These are phyloP conservation scores for Apium graveolens DNA, from an alignment of 129 eudicot genomes.

Conservation along the genomic window DNA sequence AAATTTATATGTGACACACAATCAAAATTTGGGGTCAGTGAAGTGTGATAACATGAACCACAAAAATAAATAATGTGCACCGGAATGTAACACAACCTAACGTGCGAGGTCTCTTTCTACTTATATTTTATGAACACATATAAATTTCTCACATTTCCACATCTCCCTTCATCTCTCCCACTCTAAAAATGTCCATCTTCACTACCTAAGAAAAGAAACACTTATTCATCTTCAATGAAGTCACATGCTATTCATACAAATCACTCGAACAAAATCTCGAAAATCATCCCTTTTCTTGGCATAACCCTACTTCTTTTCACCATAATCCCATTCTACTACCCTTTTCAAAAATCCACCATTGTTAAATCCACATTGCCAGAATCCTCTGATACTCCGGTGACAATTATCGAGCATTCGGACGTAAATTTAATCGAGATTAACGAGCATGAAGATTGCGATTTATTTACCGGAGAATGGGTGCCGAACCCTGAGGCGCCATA, in stretches of 20 bases:
- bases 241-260: conserved; percentile 24
- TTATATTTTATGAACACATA: not conserved
- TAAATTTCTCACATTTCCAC: not conserved
- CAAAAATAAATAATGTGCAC: not conserved
- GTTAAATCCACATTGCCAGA: not conserved
- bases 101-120: not conserved
- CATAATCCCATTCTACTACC: conserved; percentile 37
- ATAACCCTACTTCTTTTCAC: conserved; percentile 38
- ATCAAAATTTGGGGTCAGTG: not conserved
- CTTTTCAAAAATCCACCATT: conserved; percentile 13
- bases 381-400: not conserved
- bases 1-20: no score
- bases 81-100: not conserved
- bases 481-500: conserved; percentile 78
- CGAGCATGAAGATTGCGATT: conserved; percentile 49
- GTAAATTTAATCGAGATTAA: conserved; percentile 19
- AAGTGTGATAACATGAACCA: not conserved
- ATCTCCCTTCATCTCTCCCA: not conserved
- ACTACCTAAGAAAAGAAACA: not conserved
- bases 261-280: conserved; percentile 22
- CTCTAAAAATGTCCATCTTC: not conserved
- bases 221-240: conserved; percentile 11
- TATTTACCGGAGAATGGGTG: conserved; percentile 76
- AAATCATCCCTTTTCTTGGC: conserved; percentile 24
- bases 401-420: conserved; percentile 12